Evolutionary conservation across 1,139 yeast species (phyloP), one percentile per base, ranked within the genome.

Genomic region (Candida sanyaensis): DNA sequence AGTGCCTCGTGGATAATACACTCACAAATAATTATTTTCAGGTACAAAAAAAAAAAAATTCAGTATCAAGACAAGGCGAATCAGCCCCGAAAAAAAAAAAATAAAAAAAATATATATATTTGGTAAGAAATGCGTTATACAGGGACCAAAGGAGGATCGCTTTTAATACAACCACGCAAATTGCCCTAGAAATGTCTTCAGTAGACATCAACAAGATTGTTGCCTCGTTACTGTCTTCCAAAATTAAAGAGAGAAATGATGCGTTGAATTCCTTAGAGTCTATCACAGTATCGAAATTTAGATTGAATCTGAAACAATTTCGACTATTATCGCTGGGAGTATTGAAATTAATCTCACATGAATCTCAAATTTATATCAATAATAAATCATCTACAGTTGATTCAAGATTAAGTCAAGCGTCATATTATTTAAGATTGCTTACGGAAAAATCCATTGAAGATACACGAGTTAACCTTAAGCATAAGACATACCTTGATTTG

Each of bases 161-260:
- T 37, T 36, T 33, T 17, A 4, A 34, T 34, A 17, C n/a, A n/a
- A n/a, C 27, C n/a, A 13, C 30, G 4, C 6, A 2, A 13, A 10
- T 2, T 4, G 17, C 26, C 12, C 27, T 11, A 11, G 30, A 5
- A 5, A 53, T 53, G 56, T 41, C 55, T 37, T 42, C 51, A 9
- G 23, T 46, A 29, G 54, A 53, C 39, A 40, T 50, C 24, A 41
- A 43, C 30, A 46, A 42, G 33, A 36, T 52, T 37, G 54, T 57
- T 27, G 51, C 55, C 24, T 47, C 56, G 10, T 60, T 69, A 45
- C 56, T 56, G 27, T 83, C 88, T 0, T 51, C 74, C 6, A 82
- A 77, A 55, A 65, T 80, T 37, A 78, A 76, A 52, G 85, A 81
- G 13, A 63, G 88, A 37, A 80, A 71, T 55, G 81, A 77, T 41